Evolutionary conservation across 179 eudicot genomes (phyloP), one percentile per base, ranked within the genome.

Genomic region (Beta lomatogona): DNA sequence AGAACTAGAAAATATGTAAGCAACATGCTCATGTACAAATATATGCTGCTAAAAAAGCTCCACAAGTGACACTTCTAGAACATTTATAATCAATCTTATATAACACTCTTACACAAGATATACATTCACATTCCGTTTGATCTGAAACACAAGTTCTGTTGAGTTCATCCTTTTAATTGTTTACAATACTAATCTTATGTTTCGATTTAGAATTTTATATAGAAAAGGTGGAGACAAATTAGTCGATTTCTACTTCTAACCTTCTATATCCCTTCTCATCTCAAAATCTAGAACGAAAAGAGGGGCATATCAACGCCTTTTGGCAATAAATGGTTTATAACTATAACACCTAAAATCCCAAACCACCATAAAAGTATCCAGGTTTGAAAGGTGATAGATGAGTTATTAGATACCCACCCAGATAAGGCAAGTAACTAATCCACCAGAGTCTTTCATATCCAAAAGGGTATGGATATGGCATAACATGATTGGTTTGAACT

Each of bases 351-450:
- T 67, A 67, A 36, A 68, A 41, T n/a, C 21, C 52, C 13, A 68
- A 36, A 14, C 73, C 44, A 14, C 48, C 8, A 18, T 36, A 67
- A 13, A 59, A 6, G 18, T 16, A 22, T 25, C 36, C 75, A 78
- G 41, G 54, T 25, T 14, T 6, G 25, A 72, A n/a, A 68, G 57
- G 3, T 44, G 16, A 68, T 76, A 54, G 11, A 50, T 19, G 46
- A 9, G 48, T 65, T 63, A 60, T 65, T 25, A 41, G 52, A 60
- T 55, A 59, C 48, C 41, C 41, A 36, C 41, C 19, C 21, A 52
- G 16, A 77, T 53, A 83, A 79, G 25, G 55, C 8, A 52, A 59
- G 28, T 45, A 21, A 53, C 36, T 66, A 79, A 46, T 45, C 69
- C 7, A 65, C 70, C 6, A 53, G 22, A 57, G 69, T 14, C 13